A percentile compares a stretch with the other conserved stretches of the same genome.
Conservation (phyloP, 495 filamentous ascomycete genomes). For the Penicillium arizonense region DNA sequence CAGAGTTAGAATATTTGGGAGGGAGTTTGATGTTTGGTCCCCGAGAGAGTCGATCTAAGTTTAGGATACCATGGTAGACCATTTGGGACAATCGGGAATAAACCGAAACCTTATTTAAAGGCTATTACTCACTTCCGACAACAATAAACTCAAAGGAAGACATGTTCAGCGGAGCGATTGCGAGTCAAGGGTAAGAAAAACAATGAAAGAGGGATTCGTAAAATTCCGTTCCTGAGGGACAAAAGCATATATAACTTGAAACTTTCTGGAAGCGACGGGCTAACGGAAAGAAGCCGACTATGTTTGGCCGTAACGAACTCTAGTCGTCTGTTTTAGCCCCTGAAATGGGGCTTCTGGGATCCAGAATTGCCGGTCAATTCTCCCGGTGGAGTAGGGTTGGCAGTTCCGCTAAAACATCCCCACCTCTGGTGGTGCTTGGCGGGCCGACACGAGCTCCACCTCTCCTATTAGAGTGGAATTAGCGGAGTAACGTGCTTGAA, state of each 20-base stretch:
- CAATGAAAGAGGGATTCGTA: too few species aligned
- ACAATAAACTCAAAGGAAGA: conserved; percentile 49
- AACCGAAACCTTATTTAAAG: background rate
- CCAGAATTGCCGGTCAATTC: background rate
- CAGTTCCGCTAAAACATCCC: background rate
- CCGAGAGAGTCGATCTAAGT: background rate
- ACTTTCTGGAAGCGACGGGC: too few species aligned
- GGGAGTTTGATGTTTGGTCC: background rate
- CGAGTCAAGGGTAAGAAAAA: too few species aligned
- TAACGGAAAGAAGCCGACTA: too few species aligned
- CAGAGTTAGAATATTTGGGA: background rate
- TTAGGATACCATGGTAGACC: too few species aligned
- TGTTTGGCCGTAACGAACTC: background rate
- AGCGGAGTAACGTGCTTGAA: conserved; percentile 1
- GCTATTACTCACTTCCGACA: conserved; percentile 46
- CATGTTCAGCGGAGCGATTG: background rate
- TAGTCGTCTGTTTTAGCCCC: background rate
- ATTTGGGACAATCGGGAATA: too few species aligned
- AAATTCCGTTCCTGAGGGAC: background rate
- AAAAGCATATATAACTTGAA: background rate
- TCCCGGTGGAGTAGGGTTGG: background rate
- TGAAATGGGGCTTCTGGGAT: background rate
- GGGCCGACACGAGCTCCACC: background rate
- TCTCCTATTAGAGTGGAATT: background rate
- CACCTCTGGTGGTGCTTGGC: conserved; percentile 1